A percentile compares a stretch with the other conserved stretches of the same genome.
Conservation (phyloP, 1,284 basidiomycete species). For the Xerocomus cyaneibrunnescens region DNA sequence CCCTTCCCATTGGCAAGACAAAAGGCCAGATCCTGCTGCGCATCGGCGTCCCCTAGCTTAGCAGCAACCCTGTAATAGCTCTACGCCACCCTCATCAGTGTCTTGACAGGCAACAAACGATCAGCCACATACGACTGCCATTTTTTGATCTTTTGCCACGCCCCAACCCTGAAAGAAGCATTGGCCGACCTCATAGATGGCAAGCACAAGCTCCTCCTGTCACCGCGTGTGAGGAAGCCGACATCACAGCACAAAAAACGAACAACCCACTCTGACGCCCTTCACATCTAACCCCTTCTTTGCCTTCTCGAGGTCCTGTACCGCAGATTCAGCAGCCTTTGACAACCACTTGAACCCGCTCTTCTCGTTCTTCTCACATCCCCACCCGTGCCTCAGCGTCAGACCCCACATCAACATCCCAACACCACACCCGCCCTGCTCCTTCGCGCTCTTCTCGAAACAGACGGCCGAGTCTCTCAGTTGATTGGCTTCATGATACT, state of each 20-base stretch:
- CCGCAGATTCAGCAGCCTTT: constrained; percentile 77
- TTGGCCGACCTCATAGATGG: constrained; percentile 90
- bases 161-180: constrained; percentile 94
- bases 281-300: constrained; percentile 37
- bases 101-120: not conserved
- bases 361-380: constrained; percentile 73
- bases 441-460: constrained; percentile 79
- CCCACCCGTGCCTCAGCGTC: constrained; percentile 89
- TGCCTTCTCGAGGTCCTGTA: constrained; percentile 71
- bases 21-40: constrained; percentile 83
- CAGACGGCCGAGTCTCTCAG: constrained; percentile 70
- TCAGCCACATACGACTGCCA: constrained; percentile 66
- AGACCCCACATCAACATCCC: constrained; percentile 95
- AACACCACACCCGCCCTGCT: constrained; percentile 78
- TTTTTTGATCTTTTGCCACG: constrained; percentile 79
- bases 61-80: constrained; percentile 87
- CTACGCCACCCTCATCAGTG: constrained; percentile 37
- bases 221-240: not conserved
- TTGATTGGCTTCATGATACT: constrained; percentile 77
- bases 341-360: constrained; percentile 82
- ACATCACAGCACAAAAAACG: not conserved
- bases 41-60: constrained; percentile 81
- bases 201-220: constrained; percentile 79
- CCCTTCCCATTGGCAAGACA: constrained; percentile 85
- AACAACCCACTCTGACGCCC: constrained; percentile 44